Conservation (phyloP, 2,329 filamentous ascomycete species). For the Pseudopithomyces maydicus region DNA sequence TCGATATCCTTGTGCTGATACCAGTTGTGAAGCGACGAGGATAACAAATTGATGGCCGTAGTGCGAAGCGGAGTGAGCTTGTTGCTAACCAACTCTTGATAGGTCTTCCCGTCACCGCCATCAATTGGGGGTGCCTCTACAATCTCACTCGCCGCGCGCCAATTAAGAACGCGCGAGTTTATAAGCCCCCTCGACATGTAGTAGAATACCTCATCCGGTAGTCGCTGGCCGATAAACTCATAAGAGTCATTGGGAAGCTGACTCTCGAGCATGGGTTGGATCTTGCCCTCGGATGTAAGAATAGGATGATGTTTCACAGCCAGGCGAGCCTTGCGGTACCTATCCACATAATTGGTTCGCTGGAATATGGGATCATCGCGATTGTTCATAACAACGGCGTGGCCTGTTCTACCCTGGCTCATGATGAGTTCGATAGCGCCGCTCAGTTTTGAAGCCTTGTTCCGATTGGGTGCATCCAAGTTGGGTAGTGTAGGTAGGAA, state of each 20-base stretch:
- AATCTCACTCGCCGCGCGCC: conserved; percentile 79
- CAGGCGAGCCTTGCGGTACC: conserved; percentile 84
- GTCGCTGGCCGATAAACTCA: conserved; percentile 85
- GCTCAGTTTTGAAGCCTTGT: conserved; percentile 64
- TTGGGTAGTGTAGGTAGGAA: conserved; percentile 81
- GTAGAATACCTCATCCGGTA: conserved; percentile 88
- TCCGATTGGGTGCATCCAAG: conserved; percentile 65
- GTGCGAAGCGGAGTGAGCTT: conserved; percentile 77
- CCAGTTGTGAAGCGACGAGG: conserved; percentile 79
- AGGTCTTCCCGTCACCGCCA: conserved; percentile 77
- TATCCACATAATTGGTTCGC: conserved; percentile 78
- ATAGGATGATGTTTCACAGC: conserved; percentile 87
- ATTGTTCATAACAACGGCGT: conserved; percentile 75
- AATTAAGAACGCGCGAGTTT: conserved; percentile 77
- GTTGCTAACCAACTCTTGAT: conserved; percentile 76
- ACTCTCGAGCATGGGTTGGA: conserved; percentile 74
- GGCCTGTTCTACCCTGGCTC: conserved; percentile 68
- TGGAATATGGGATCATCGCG: conserved; percentile 76
- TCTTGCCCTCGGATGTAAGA: conserved; percentile 75
- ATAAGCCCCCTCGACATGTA: conserved; percentile 87
- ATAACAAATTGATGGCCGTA: conserved; percentile 76
- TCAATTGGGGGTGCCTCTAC: conserved; percentile 84
- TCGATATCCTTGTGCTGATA: conserved; percentile 80
- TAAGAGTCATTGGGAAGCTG: conserved; percentile 82
- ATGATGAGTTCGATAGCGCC: conserved; percentile 81